phyloP scores from a whole-genome alignment of 768 basidiomycete genomes.

The Boletus fagicola region DNA sequence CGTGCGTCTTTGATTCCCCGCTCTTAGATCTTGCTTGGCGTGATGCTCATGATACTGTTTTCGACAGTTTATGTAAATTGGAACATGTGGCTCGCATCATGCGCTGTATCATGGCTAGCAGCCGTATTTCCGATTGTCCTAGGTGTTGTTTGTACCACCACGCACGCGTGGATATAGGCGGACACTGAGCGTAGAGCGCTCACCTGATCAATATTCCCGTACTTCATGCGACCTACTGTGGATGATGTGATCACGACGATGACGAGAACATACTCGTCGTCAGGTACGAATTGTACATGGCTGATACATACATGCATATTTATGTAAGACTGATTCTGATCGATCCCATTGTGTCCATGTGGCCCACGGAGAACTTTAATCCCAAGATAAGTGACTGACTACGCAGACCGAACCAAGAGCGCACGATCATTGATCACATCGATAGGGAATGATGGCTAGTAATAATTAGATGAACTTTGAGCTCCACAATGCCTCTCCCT shows the following conservation, averaged over 20 bases:
- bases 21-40: background rate
- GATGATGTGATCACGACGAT: background rate
- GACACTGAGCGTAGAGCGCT: slow-evolving; percentile 17
- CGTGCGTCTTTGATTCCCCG: slow-evolving; percentile 25
- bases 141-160: slow-evolving; percentile 1
- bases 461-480: slow-evolving; percentile 45
- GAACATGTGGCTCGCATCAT: background rate
- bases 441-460: no score
- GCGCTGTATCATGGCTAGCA: background rate
- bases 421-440: background rate
- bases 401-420: background rate
- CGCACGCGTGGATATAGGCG: background rate
- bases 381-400: background rate
- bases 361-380: slow-evolving; percentile 5
- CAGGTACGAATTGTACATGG: background rate
- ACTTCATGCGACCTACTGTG: background rate
- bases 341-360: slow-evolving; percentile 7
- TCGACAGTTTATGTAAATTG: slow-evolving; percentile 24
- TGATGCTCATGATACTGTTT: slow-evolving; percentile 9
- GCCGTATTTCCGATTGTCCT: background rate
- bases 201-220: background rate
- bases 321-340: slow-evolving; percentile 1
- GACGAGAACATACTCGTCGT: background rate
- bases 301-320: slow-evolving; percentile 2
- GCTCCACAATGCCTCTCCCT: slow-evolving; percentile 52